Base-by-base conservation (phyloP, 805 yeast genomes). In the Vanderwaltozyma verrucispora region DNA sequence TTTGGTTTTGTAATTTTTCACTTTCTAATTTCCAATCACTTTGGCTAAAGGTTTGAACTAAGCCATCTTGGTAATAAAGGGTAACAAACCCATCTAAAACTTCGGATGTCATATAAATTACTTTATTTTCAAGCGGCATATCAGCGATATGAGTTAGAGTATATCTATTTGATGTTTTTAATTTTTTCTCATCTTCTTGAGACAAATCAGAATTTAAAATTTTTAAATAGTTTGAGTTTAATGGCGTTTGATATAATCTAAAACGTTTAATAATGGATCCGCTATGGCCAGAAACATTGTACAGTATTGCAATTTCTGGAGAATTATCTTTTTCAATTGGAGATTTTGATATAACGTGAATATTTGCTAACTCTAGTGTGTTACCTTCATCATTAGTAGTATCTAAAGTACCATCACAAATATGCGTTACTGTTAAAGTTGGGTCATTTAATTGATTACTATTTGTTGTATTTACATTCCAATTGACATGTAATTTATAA, bases 401-500 rank as follows among this genome's bases (percentile, higher is more conserved):
- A 14, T 54, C 58, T 1, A 54, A 39, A 7, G 49, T 39, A 3
- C 46, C 40, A 18, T 53, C 54, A 12, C 51, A 39, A 9, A 59
- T 42, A 14, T 53, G 51, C 12, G 48, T 48, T 14, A 56, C 41
- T 18, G 45, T 47, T 15, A 60, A 36, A 7, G 56, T 43, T 4
- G 64, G 64, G 37, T 60, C 62, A 37, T 49, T 52, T 21, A 57
- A 36, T 16, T 46, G 43, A 18, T 46, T 47, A 9, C 52, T 45
- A 37, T 50, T 53, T 1, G 45, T 39, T 1, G 50, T 40, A 27
- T 46, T 48, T 7, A 50, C 47, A 33, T 59, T 59, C 64, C 64
- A 60, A 25, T 50, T 45, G 14, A 59, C 56, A 15, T 42, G 42
- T 19, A 59, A 38, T 39, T 51, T 58, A 39, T 54, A 59, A 31